Percentiles rank a stretch among this genome's conserved stretches.
Conservation (phyloP, 768 basidiomycete species). For the Xerocomus potaroensis region DNA sequence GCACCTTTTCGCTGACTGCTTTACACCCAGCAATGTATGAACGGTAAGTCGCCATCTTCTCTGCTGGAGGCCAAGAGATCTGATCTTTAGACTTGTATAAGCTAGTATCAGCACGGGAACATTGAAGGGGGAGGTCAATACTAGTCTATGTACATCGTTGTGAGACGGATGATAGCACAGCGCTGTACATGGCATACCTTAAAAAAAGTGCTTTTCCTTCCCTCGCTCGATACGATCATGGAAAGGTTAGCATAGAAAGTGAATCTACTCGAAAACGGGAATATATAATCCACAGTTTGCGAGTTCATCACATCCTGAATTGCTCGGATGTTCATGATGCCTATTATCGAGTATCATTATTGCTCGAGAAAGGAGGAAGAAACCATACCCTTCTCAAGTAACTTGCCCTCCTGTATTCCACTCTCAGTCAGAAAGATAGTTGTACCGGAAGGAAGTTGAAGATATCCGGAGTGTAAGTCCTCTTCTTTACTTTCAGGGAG, state of each 20-base stretch:
- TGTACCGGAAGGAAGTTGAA: conserved; percentile 67
- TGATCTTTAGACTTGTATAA: conserved; percentile 49
- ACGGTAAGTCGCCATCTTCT: conserved; percentile 53
- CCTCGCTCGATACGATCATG: conserved; percentile 59
- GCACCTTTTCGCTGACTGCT: conserved; percentile 41
- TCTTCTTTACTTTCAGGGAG: conserved; percentile 64
- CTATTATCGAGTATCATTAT: conserved; percentile 30
- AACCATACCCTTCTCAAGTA: conserved; percentile 45
- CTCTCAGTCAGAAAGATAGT: conserved; percentile 61
- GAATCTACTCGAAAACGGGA: conserved; percentile 67
- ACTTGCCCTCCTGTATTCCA: conserved; percentile 62
- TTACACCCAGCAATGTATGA: conserved; percentile 59
- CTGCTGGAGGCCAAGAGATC: conserved; percentile 42
- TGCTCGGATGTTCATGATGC: conserved; percentile 58
- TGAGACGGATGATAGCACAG: too few relatives aligned
- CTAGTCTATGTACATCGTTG: conserved; percentile 55
- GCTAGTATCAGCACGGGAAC: conserved; percentile 20
- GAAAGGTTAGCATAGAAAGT: conserved; percentile 69
- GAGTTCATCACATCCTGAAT: conserved; percentile 58
- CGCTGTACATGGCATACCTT: too few relatives aligned
- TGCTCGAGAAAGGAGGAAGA: neutral
- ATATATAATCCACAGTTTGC: conserved; percentile 69
- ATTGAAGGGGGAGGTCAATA: conserved; percentile 47
- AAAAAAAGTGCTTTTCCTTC: conserved; percentile 69
- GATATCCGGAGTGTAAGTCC: conserved; percentile 67